phyloP scores from a whole-genome alignment of 305 asterid genomes.

The Caryopteris hybrid region DNA sequence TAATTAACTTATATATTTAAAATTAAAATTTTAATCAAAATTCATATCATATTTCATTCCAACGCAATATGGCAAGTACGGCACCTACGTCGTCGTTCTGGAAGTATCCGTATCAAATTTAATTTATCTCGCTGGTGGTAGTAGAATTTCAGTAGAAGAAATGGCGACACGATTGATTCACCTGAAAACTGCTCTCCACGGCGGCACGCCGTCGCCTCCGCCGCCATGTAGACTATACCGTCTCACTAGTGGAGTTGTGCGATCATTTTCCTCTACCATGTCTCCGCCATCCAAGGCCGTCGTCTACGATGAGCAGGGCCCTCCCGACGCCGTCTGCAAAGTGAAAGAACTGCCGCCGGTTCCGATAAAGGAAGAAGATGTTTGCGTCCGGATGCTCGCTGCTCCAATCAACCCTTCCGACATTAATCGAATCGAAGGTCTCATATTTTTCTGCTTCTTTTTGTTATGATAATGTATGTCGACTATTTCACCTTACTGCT shows the following conservation, averaged over 20 bases:
- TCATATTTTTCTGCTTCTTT: neutral
- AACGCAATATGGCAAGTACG: no score
- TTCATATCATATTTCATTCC: no score
- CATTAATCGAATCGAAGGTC: conserved; percentile 89
- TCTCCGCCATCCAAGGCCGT: conserved; percentile 92
- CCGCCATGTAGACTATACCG: conserved; percentile 18
- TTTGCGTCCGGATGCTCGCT: conserved; percentile 96
- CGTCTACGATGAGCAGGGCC: conserved; percentile 82
- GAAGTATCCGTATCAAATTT: neutral
- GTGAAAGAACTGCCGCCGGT: conserved; percentile 62
- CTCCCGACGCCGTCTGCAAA: conserved; percentile 79
- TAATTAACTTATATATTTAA: no score
- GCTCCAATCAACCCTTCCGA: conserved; percentile 97
- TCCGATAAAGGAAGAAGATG: conserved; percentile 66
- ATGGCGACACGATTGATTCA: conserved; percentile 31
- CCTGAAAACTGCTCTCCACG: conserved; percentile 25
- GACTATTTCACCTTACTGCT: neutral
- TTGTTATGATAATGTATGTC: neutral
- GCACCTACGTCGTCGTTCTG: no score
- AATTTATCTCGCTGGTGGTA: neutral
- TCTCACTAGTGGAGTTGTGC: conserved; percentile 21
- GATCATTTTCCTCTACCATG: conserved; percentile 52
- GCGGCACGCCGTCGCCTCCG: conserved; percentile 15
- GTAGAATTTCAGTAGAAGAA: conserved; percentile 21
- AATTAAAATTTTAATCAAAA: no score